Base-by-base conservation (phyloP, 1,284 basidiomycete species). In the Boletus sp. region DNA sequence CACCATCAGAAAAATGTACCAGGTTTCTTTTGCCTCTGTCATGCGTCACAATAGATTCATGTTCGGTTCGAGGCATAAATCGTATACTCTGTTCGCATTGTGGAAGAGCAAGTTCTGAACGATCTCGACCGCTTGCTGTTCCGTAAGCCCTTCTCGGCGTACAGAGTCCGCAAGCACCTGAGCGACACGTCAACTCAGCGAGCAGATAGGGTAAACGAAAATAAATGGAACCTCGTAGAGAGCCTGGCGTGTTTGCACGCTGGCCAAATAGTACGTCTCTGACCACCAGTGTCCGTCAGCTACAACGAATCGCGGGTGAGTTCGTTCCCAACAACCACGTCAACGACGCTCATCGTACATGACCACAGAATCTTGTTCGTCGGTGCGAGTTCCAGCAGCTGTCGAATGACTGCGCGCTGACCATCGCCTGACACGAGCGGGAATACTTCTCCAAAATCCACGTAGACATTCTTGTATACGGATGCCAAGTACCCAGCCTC, bases 361-460 rank as follows among this genome's bases (percentile, higher is more conserved):
- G 84, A 88, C 82, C 84, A 90, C 68, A 89, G 61, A 17, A 89
- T 78, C 60, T 88, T 89, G 61, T 81, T 87, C 17, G 79, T 84
- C 8, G 88, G 87, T 14, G 76, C 71, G 5, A 88, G 66, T 63
- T 89, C 88, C 2, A 89, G 64, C 12, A 85, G 67, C 59, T 89
- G 78, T 26, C 71, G 72, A 20, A 88, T 61, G 36, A 82, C 72
- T 0, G 65, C 59, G 10, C 76, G 71, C 60, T 88, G 85, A 2
- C 84, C 86, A 3, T 75, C 72, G 2, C 69, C 72, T 2, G 82
- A 84, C 30, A 89, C 66, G 51, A 77, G 69, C 0, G 84, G 84
- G 54, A 86, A 88, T n/a, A 88, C 76, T 70, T 86, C 82, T 33
- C 88, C 87, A 60, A 89, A 84, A 62, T 90, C 88, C 36, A 89